Evolutionary conservation across 768 basidiomycete species (phyloP).

Genomic region (Lanmaoa rubissima): DNA sequence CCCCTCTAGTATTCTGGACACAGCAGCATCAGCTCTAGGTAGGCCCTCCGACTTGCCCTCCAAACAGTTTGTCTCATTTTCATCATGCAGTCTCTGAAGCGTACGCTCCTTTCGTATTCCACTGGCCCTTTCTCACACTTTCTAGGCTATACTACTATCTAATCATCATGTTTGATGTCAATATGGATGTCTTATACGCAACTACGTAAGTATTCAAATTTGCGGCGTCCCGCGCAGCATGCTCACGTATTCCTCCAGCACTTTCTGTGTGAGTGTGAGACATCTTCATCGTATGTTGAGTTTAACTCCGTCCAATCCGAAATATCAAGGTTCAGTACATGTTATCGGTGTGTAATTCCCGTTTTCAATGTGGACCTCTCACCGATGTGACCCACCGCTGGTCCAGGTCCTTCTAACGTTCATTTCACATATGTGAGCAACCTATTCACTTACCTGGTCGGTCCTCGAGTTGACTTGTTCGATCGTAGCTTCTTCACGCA

Average conservation of each 20-base stretch:
- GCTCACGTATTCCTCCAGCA: conserved; percentile 14
- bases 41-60: not conserved
- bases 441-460: not conserved
- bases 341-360: conserved; percentile 19
- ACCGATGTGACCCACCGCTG: not conserved
- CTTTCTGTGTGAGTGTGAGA: conserved; percentile 31
- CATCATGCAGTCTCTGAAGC: conserved; percentile 24
- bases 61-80: conserved; percentile 3
- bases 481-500: conserved; percentile 22
- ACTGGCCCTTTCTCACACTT: conserved; percentile 4
- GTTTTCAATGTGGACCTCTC: not conserved
- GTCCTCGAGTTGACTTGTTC: not conserved
- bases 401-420: conserved; percentile 26
- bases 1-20: conserved; percentile 21
- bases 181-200: conserved; percentile 24
- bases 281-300: not conserved
- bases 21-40: conserved; percentile 27
- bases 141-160: conserved; percentile 31
- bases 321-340: conserved; percentile 23
- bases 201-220: conserved; percentile 19
- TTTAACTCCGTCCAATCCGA: not conserved
- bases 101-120: conserved; percentile 13
- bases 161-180: conserved; percentile 24
- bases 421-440: conserved; percentile 27
- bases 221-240: too few species aligned